Conservation (phyloP, 495 filamentous ascomycete species). For the Aspergillus diversus region DNA sequence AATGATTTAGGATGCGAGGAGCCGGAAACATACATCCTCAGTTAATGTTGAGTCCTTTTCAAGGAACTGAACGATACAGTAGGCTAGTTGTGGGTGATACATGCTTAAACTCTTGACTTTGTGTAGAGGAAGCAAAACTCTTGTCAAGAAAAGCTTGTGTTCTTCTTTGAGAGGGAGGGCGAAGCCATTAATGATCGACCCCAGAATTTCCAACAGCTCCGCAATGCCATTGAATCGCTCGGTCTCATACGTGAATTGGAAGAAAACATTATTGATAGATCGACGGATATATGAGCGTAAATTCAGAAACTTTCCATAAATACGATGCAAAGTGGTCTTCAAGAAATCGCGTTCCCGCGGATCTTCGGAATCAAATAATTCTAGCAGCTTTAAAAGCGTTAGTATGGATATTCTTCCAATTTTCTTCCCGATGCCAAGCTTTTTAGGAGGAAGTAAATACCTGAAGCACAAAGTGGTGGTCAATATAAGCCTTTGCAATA, state of each 20-base stretch:
- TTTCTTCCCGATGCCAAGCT: too few species aligned
- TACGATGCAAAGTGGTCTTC: conserved; percentile 96
- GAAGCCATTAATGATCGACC: conserved; percentile 99
- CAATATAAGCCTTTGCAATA: conserved; percentile 98
- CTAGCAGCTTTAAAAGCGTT: conserved; percentile 67
- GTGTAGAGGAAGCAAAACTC: conserved; percentile 90
- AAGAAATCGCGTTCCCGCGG: conserved; percentile 96
- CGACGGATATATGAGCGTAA: conserved; percentile 94
- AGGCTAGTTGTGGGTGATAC: conserved; percentile 98
- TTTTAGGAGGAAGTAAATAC: conserved; percentile 37
- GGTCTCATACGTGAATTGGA: conserved; percentile 99
- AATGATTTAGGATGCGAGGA: neutral
- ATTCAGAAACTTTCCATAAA: conserved; percentile 99
- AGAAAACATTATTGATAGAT: conserved; percentile 99
- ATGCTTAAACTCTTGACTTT: conserved; percentile 99
- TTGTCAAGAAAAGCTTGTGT: conserved; percentile 96
- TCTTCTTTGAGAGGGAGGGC: conserved; percentile 97
- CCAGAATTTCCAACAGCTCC: conserved; percentile 93
- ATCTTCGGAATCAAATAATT: conserved; percentile 98
- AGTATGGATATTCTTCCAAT: conserved; percentile 10
- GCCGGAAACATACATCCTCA: conserved; percentile 71
- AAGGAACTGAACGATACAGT: conserved; percentile 98
- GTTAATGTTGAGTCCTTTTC: conserved; percentile 98
- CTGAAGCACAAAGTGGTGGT: conserved; percentile 95
- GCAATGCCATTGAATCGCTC: conserved; percentile 98